phyloP scores from a whole-genome alignment of 2,329 filamentous ascomycete species.

The Epichloe glyceriae region DNA sequence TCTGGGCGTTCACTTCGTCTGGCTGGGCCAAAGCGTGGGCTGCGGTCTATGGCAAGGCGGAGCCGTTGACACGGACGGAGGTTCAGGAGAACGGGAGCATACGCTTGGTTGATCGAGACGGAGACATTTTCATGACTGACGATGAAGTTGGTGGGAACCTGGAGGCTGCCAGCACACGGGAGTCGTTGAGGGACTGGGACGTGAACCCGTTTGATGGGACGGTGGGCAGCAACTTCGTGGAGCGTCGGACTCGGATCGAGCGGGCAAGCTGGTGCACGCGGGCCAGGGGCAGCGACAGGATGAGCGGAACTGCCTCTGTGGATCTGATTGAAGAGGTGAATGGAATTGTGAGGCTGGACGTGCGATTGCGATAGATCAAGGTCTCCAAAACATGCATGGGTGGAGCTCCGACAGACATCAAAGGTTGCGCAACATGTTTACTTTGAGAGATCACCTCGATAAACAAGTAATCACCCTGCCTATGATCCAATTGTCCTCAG shows the following conservation, averaged over 20 bases:
- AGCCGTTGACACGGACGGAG: slow-evolving; percentile 9
- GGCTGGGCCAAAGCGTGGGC: slow-evolving; percentile 22
- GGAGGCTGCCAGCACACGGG: not conserved
- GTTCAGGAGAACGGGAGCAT: slow-evolving; percentile 21
- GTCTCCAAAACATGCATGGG: not conserved
- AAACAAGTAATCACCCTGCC: no score
- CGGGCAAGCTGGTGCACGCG: slow-evolving; percentile 5
- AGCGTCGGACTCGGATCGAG: slow-evolving; percentile 4
- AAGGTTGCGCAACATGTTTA: not conserved
- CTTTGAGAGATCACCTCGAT: no score
- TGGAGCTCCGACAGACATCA: not conserved
- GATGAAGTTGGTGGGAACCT: not conserved
- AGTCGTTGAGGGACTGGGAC: not conserved
- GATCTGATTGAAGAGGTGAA: slow-evolving; percentile 23
- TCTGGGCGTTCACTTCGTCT: slow-evolving; percentile 23
- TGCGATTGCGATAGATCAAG: slow-evolving; percentile 18
- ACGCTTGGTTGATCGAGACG: slow-evolving; percentile 18
- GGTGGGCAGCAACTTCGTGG: slow-evolving; percentile 4
- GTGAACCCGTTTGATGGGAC: slow-evolving; percentile 8
- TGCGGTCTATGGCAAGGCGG: slow-evolving; percentile 13
- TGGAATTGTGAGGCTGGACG: slow-evolving; percentile 25
- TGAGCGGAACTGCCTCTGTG: slow-evolving; percentile 14
- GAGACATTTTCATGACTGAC: slow-evolving; percentile 17
- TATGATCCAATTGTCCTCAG: no score
- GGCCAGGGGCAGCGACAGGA: slow-evolving; percentile 5